Base-by-base conservation (phyloP, 176 grass and related monocot genomes). In the Lolium rigidum region DNA sequence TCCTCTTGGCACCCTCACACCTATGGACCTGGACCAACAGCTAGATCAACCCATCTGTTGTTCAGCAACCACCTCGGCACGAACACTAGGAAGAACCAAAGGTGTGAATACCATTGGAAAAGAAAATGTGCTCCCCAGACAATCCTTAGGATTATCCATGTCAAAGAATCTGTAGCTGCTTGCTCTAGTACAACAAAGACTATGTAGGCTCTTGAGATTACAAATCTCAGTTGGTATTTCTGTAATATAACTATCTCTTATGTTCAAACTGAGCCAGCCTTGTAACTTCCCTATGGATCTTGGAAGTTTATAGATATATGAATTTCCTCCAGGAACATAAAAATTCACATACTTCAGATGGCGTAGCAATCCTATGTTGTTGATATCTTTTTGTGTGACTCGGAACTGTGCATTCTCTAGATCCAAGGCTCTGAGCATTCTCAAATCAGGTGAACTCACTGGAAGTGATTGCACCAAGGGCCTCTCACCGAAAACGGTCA, bases 1-100 rank as follows among this genome's bases (percentile, higher is more conserved):
- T 49, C 67, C 85, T 63, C 0, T 80, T 1, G 85, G 85, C 10
- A 74, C 0, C 12, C 9, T 87, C 41, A 87, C 85, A 14, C 68
- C 85, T 0, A 0, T 0, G 3, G 17, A 8, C 0, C 0, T 0
- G 0, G 17, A 61, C 17, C 41, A 38, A 28, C 7, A 4, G 2
- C 2, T 70, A n/a, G 65, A 80, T 0, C 1, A 49, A 4, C 1
- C 12, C 41, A 18, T 5, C 12, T 49, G 52, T 15, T 48, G 0
- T 0, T 50, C 17, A 11, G 39, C 38, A 61, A 70, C 22, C 2
- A 3, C 4, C 2, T 16, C 2, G 18, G 41, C 41, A 7, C 84
- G 62, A 0, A 3, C 0, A 12, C 0, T 46, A 8, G 14, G 28
- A 86, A 58, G 5, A 14, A 59, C 3, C 47, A 21, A 35, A n/a